Conservation (phyloP, 306 rosid genomes). For the Prunus mira region DNA sequence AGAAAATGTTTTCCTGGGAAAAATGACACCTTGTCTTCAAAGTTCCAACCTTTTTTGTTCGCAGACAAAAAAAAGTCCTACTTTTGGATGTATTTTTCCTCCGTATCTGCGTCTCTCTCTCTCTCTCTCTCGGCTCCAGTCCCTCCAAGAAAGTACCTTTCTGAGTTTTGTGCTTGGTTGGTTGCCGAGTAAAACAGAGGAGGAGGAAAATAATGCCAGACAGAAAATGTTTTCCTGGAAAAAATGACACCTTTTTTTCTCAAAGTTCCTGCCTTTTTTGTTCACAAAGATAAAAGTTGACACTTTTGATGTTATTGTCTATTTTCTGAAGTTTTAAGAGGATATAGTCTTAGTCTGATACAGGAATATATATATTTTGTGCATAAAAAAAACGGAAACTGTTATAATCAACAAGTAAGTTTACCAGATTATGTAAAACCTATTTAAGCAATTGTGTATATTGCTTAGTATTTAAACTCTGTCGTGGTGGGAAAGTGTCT, state of each 20-base stretch:
- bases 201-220: too few relatives aligned
- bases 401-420: neutral
- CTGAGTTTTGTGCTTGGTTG: too few relatives aligned
- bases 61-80: neutral
- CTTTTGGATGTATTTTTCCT: neutral
- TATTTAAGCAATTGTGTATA: neutral
- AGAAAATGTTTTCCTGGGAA: neutral
- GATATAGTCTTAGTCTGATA: neutral
- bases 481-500: neutral
- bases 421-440: neutral
- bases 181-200: too few relatives aligned
- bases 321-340: neutral
- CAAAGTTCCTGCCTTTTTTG: neutral
- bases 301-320: too few relatives aligned
- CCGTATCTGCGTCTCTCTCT: too few relatives aligned
- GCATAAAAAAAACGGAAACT: neutral
- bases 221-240: neutral
- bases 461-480: neutral
- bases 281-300: neutral
- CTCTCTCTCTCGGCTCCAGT: too few relatives aligned
- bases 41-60: neutral
- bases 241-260: neutral
- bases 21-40: neutral
- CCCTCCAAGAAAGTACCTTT: too few relatives aligned
- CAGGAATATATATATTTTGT: neutral